A percentile compares a stretch with the other conserved stretches of the same genome.
Conservation (phyloP, 805 yeast genomes). For the Myxozyma monticola region DNA sequence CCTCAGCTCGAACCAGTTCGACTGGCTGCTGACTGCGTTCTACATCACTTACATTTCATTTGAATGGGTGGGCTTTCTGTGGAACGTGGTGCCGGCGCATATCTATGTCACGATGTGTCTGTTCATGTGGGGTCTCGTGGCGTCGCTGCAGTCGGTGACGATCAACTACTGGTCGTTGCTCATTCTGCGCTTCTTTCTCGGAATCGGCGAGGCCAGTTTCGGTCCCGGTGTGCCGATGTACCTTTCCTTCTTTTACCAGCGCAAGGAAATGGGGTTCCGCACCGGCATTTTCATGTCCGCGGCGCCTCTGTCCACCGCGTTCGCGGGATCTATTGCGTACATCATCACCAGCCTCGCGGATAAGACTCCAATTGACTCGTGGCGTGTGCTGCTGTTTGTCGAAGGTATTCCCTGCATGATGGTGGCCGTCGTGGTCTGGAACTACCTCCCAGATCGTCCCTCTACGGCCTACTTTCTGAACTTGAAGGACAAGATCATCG, state of each 20-base stretch:
- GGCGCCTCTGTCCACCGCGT: conserved; percentile 44
- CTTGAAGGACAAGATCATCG: conserved; percentile 29
- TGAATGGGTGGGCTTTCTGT: conserved; percentile 31
- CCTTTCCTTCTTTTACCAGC: conserved; percentile 44
- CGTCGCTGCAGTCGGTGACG: conserved; percentile 52
- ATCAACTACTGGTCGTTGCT: conserved; percentile 46
- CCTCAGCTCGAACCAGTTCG: conserved; percentile 26
- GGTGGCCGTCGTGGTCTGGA: conserved; percentile 39
- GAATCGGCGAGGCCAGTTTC: conserved; percentile 46
- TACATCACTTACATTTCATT: conserved; percentile 28
- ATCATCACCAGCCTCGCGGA: conserved; percentile 25
- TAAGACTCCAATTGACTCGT: conserved; percentile 36
- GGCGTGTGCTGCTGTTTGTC: conserved; percentile 49
- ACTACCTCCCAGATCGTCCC: conserved; percentile 42
- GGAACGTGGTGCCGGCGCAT: conserved; percentile 44
- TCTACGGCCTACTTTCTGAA: conserved; percentile 48
- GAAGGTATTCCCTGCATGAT: conserved; percentile 49
- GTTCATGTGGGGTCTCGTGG: conserved; percentile 53
- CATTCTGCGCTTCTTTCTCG: conserved; percentile 49
- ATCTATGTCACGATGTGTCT: conserved; percentile 50
- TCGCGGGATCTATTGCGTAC: conserved; percentile 45
- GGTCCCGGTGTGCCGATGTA: conserved; percentile 46
- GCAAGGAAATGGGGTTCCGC: conserved; percentile 43
- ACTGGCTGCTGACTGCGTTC: conserved; percentile 31
- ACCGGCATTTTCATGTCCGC: conserved; percentile 44